A percentile compares a stretch with the other conserved stretches of the same genome.
These are phyloP conservation scores for Neurospora pannonica DNA, from an alignment of 495 filamentous ascomycete genomes.

Conservation along the genomic window DNA sequence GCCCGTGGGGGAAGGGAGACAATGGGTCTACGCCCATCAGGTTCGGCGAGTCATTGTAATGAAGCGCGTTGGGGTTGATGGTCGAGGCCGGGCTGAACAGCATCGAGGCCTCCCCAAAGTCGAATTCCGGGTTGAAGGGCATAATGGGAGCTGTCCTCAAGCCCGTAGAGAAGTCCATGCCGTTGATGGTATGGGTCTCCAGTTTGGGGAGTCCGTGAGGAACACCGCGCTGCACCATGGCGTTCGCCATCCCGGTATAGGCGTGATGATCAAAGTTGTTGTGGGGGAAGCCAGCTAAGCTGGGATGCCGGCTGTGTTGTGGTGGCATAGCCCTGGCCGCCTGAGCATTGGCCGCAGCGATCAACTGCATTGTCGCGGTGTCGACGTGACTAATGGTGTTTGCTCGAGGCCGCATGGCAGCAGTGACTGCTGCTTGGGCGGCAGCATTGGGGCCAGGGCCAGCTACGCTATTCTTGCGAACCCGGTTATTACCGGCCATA, in stretches of 20 bases:
- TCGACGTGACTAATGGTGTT: slow-evolving; percentile 98
- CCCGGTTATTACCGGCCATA: slow-evolving; percentile 53
- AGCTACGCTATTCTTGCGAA: slow-evolving; percentile 87
- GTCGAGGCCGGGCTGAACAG: slow-evolving; percentile 61
- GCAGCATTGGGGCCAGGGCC: slow-evolving; percentile 37
- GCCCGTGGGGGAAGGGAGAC: slow-evolving; percentile 63
- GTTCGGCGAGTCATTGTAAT: slow-evolving; percentile 78
- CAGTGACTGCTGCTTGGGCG: slow-evolving; percentile 34
- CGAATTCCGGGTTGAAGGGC: slow-evolving; percentile 60
- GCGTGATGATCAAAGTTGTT: slow-evolving; percentile 33
- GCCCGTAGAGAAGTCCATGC: slow-evolving; percentile 50
- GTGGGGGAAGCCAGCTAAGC: slow-evolving; percentile 55
- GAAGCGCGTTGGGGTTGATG: slow-evolving; percentile 92
- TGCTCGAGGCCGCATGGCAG: slow-evolving; percentile 74
- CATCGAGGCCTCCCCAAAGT: slow-evolving; percentile 53
- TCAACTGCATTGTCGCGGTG: slow-evolving; percentile 57
- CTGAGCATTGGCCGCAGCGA: slow-evolving; percentile 48
- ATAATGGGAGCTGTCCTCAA: slow-evolving; percentile 75
- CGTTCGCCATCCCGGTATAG: slow-evolving; percentile 62
- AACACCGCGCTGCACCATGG: slow-evolving; percentile 53
- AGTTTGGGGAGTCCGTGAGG: slow-evolving; percentile 63
- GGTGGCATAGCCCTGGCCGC: slow-evolving; percentile 46
- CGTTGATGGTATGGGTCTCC: slow-evolving; percentile 58
- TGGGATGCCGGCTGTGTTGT: slow-evolving; percentile 53
- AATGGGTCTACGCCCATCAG: slow-evolving; percentile 60